Evolutionary conservation across 1,284 basidiomycete genomes (phyloP).

Genomic region (Volvariella volvacea): DNA sequence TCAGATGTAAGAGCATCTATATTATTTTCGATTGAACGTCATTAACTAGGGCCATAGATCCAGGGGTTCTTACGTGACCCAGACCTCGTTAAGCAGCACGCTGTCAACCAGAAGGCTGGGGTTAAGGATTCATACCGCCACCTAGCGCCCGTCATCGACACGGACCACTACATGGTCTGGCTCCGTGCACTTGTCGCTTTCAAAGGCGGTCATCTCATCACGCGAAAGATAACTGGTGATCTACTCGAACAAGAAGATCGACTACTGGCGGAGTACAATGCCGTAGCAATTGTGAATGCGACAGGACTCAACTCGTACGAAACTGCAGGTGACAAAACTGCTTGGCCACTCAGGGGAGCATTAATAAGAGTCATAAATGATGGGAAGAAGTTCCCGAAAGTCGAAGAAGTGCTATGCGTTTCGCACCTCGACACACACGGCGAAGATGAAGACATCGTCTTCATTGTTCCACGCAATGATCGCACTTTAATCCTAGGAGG

Average conservation of each 20-base stretch:
- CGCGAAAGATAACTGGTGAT: constrained; percentile 20
- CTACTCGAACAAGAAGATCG: constrained; percentile 21
- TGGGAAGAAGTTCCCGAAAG: constrained; percentile 26
- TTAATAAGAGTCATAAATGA: constrained; percentile 32
- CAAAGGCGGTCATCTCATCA: constrained; percentile 25
- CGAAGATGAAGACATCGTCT: constrained; percentile 22
- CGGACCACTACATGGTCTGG: constrained; percentile 29
- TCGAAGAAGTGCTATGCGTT: constrained; percentile 25
- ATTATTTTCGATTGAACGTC: not conserved
- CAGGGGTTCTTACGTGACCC: constrained; percentile 24
- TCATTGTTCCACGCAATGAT: constrained; percentile 28
- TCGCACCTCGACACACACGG: constrained; percentile 19
- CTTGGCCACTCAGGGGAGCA: constrained; percentile 31
- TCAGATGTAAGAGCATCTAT: constrained; percentile 5
- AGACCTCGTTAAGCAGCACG: constrained; percentile 14
- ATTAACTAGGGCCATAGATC: constrained; percentile 11
- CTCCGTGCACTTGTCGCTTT: constrained; percentile 19
- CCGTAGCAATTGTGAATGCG: constrained; percentile 26
- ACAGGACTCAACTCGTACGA: constrained; percentile 25
- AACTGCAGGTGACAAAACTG: constrained; percentile 23
- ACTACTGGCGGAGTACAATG: constrained; percentile 22
- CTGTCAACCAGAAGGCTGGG: constrained; percentile 21
- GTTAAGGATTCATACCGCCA: constrained; percentile 29
- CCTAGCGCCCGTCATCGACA: constrained; percentile 28
- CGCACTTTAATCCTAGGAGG: constrained; percentile 25